phyloP scores from a whole-genome alignment of 2,329 filamentous ascomycete species.

The Talaromyces sp. region DNA sequence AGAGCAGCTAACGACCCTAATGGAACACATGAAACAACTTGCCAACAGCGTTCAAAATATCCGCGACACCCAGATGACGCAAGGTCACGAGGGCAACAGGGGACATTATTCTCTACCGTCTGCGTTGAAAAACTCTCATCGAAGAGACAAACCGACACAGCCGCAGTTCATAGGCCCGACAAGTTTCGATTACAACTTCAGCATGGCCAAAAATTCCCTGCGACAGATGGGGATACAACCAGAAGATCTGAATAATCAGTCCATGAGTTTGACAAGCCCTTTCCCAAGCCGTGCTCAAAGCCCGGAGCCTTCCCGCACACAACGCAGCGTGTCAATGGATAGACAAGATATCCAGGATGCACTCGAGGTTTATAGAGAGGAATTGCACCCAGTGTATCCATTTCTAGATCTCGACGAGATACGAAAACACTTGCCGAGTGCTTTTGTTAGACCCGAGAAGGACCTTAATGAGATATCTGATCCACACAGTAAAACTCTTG shows the following conservation, averaged over 20 bases:
- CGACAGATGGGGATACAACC: conserved; percentile 7
- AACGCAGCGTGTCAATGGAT: neutral
- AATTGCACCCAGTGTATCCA: conserved; percentile 3
- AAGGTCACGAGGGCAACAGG: neutral
- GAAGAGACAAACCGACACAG: neutral
- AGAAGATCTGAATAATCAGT: neutral
- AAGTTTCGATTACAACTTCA: neutral
- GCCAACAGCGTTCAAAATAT: neutral
- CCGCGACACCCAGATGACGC: neutral
- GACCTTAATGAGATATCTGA: neutral
- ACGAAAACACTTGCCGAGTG: neutral
- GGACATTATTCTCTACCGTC: neutral
- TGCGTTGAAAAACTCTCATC: neutral
- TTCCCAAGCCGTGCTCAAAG: neutral
- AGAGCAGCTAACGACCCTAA: neutral
- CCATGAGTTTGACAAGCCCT: neutral
- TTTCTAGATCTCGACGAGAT: neutral
- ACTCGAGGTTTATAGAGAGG: neutral
- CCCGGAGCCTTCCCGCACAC: neutral
- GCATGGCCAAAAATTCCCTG: conserved; percentile 1
- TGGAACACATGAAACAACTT: neutral
- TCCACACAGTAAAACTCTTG: neutral
- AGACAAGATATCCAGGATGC: neutral
- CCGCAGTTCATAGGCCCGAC: conserved; percentile 13
- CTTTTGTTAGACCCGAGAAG: neutral